phyloP scores from a whole-genome alignment of 257 asterid genomes.

The Phtheirospermum japonicum region DNA sequence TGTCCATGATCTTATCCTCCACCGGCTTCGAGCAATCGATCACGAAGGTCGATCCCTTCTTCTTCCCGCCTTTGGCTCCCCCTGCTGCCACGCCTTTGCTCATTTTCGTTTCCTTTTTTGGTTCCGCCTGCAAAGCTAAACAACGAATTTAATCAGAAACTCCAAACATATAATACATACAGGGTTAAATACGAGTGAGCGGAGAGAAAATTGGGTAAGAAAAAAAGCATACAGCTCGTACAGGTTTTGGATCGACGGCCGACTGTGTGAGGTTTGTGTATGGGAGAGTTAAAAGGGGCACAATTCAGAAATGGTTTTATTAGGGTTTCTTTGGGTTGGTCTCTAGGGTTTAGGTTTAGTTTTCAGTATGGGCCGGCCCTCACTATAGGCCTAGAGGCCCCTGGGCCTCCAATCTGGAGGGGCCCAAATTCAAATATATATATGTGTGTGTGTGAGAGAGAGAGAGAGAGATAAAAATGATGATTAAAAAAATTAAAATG shows the following conservation, averaged over 20 bases:
- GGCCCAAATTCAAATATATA: no score
- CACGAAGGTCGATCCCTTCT: constrained; percentile 9
- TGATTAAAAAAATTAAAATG: no score
- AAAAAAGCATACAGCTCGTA: background rate
- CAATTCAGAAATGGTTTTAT: no score
- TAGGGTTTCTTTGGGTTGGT: no score
- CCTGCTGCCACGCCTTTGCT: background rate
- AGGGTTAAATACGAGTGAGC: background rate
- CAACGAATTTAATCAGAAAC: background rate
- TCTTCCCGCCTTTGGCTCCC: constrained; percentile 16
- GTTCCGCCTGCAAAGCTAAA: background rate
- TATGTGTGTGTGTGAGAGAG: no score
- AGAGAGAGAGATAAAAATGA: no score
- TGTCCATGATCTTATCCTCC: constrained; percentile 10
- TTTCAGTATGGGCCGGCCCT: no score
- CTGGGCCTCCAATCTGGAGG: no score
- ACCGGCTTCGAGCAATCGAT: constrained; percentile 17
- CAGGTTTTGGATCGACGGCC: background rate
- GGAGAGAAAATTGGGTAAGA: background rate
- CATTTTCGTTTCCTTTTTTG: background rate
- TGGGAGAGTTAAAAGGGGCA: no score
- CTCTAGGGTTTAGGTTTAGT: no score
- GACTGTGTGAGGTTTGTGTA: background rate
- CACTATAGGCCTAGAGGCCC: no score
- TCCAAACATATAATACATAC: background rate